Conservation (phyloP, 768 basidiomycete species). For the Boletus eberwhitei region DNA sequence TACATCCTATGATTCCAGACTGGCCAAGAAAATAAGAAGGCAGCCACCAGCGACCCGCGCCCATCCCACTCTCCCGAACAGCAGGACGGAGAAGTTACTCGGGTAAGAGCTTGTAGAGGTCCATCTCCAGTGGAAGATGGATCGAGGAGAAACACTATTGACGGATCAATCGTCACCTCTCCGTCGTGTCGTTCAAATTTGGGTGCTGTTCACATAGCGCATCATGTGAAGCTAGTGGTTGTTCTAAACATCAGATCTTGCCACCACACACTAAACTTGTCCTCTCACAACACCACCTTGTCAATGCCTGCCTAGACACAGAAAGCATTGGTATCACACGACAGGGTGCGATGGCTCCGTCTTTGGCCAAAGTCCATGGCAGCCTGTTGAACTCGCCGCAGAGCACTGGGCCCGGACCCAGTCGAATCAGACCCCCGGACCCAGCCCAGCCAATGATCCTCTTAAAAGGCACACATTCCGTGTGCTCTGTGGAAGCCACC, state of each 20-base stretch:
- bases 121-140: constrained; percentile 13
- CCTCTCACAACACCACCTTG: not conserved
- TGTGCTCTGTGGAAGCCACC: not conserved
- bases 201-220: constrained; percentile 12
- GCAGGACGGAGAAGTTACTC: not conserved
- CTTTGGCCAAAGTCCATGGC: not conserved
- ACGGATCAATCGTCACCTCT: constrained; percentile 4
- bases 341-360: not conserved
- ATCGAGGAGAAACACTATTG: constrained; percentile 5
- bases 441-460: too few relatives aligned
- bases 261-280: not conserved
- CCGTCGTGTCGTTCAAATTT: constrained; percentile 8
- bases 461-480: too few relatives aligned
- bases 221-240: too few relatives aligned
- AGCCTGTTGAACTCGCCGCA: constrained; percentile 8
- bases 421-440: too few relatives aligned
- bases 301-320: not conserved
- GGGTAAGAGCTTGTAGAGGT: constrained; percentile 1
- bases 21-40: constrained; percentile 4
- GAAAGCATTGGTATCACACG: not conserved
- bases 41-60: not conserved
- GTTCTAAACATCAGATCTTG: not conserved
- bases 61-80: not conserved
- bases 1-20: not conserved
- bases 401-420: constrained; percentile 6